Base-by-base conservation (phyloP, 2,329 filamentous ascomycete genomes). In the Nemania sp. region DNA sequence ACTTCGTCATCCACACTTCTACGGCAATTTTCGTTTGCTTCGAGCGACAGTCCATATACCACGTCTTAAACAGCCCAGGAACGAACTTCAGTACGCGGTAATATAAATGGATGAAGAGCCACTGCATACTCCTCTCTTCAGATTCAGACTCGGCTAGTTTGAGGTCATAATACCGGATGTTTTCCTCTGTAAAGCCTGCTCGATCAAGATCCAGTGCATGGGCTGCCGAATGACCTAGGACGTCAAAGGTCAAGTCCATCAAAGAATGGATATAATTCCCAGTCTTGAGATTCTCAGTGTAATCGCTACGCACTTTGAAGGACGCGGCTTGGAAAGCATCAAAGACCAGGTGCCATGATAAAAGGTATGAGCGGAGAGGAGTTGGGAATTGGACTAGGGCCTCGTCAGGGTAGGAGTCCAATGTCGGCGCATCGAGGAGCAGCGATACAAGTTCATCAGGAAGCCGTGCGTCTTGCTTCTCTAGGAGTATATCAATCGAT, bases 261-360 rank as follows among this genome's bases (percentile, higher is more conserved):
- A 99, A 73, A 1, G 86, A 83, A 0, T 75, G 72, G 0, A 96
- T 73, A 51, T 86, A 86, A 9, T 86, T 81, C 12, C 86, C 86
- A 22, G 88, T 81, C 68, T 91, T 94, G 51, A 99, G 80, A 54
- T 89, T 84, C 20, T 90, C 83, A 0, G 84, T 82, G 65, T 97
- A 97, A 64, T 92, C 86, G 54, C 83, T 84, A 62, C 91, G 89
- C 14, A 97, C 84, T 64, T 91, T 90, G 70, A 89, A 87, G 0
- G 92, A 90, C 11, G 91, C 85, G 17, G 85, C 83, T 15, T 79
- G 77, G 67, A 93, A 95, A 39, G 93, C 87, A 63, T 96, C 91
- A 67, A 96, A 97, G 0, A 97, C 80, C 1, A 97, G 78, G 59
- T 90, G 83, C 94, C 94, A 99, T 9, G 90, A 89, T 23, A 96